Evolutionary conservation across 1,284 basidiomycete species (phyloP).

Genomic region (Pseudozyma tsukubaensis): DNA sequence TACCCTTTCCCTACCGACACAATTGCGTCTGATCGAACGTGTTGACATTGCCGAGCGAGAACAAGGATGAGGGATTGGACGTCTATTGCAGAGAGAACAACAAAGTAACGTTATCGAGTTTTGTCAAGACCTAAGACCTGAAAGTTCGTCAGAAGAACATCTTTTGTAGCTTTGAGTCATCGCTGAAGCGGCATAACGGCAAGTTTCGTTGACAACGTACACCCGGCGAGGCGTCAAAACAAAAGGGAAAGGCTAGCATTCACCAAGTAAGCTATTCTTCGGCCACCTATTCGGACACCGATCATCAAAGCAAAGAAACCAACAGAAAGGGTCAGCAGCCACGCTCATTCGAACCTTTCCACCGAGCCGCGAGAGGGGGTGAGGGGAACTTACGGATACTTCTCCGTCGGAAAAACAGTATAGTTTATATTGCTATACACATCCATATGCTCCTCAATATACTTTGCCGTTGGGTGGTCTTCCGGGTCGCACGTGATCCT

Average conservation of each 20-base stretch:
- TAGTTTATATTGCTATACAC: slow-evolving; percentile 62
- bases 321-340: slow-evolving; percentile 33
- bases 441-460: slow-evolving; percentile 62
- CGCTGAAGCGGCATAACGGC: too few species aligned
- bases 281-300: slow-evolving; percentile 43
- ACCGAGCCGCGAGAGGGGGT: neutral
- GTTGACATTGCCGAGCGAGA: too few species aligned
- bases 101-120: too few species aligned
- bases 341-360: neutral
- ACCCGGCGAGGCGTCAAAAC: neutral
- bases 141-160: too few species aligned
- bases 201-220: too few species aligned
- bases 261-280: slow-evolving; percentile 47
- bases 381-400: slow-evolving; percentile 24
- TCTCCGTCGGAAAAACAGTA: slow-evolving; percentile 20
- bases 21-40: too few species aligned
- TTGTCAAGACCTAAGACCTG: too few species aligned
- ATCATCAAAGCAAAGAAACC: slow-evolving; percentile 17
- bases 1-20: too few species aligned
- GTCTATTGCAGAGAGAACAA: neutral
- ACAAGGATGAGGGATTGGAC: too few species aligned
- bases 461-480: slow-evolving; percentile 62
- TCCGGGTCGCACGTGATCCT: slow-evolving; percentile 58
- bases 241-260: slow-evolving; percentile 19
- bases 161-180: too few species aligned